phyloP scores from a whole-genome alignment of 257 asterid species.

The Solanum paucissectum region DNA sequence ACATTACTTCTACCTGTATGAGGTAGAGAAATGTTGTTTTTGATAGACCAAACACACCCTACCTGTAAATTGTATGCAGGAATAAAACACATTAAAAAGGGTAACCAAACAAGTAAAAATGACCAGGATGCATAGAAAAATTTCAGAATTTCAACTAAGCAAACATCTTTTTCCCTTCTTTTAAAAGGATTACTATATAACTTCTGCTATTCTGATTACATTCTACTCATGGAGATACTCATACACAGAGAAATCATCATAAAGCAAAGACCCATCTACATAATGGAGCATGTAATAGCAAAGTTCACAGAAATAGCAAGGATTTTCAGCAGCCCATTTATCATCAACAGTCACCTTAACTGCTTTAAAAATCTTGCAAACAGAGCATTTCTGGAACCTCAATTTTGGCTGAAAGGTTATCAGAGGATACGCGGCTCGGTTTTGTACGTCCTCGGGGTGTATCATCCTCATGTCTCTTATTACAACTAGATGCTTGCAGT shows the following conservation, averaged over 20 bases:
- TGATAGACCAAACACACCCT: not conserved
- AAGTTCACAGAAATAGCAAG: constrained; percentile 78
- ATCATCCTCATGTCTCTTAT: constrained; percentile 76
- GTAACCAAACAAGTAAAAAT: not conserved
- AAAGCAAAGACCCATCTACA: constrained; percentile 50
- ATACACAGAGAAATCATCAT: constrained; percentile 59
- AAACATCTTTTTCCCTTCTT: not conserved
- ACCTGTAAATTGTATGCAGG: not conserved
- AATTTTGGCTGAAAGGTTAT: constrained; percentile 35
- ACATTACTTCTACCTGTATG: not conserved
- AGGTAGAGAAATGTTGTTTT: not conserved
- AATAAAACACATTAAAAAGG: not conserved
- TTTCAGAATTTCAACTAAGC: not conserved
- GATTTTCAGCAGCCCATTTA: constrained; percentile 71
- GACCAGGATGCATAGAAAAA: not conserved
- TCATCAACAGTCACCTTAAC: constrained; percentile 72
- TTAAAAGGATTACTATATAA: not conserved
- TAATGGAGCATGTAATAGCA: constrained; percentile 96
- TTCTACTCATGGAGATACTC: constrained; percentile 55
- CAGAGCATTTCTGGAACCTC: constrained; percentile 58
- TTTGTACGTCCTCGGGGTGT: constrained; percentile 77
- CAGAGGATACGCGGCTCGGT: constrained; percentile 67
- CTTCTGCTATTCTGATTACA: not conserved
- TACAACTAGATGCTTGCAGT: constrained; percentile 69
- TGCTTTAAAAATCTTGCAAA: constrained; percentile 75